These are phyloP conservation scores for Cydonia oblonga DNA, from an alignment of 331 rosid species.

Conservation along the genomic window DNA sequence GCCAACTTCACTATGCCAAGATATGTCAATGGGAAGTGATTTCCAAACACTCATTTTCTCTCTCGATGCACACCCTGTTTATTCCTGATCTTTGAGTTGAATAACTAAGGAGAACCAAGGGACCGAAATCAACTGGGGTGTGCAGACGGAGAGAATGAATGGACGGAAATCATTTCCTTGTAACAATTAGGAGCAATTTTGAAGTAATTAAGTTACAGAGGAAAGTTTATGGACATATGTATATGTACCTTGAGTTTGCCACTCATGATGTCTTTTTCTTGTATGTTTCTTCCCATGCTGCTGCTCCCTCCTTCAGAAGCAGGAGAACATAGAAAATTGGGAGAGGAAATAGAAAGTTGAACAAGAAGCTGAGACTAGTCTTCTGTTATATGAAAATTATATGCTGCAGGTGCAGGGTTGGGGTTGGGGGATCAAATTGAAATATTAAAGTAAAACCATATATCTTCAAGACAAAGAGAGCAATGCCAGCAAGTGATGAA, in stretches of 20 bases:
- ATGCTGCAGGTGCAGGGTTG: not conserved
- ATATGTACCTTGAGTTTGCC: slow-evolving; percentile 13
- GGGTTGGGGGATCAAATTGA: not conserved
- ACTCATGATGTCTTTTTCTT: slow-evolving; percentile 13
- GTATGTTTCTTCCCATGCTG: slow-evolving; percentile 4
- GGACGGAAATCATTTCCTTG: not conserved
- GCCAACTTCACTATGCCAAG: not conserved
- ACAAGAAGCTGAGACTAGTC: not conserved
- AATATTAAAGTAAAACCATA: not conserved
- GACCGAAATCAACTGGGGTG: not conserved
- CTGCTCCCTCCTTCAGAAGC: not conserved
- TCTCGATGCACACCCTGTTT: not conserved
- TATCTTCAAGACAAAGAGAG: slow-evolving; percentile 11
- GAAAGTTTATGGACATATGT: not conserved
- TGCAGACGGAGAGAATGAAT: not conserved
- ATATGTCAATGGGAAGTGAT: not conserved
- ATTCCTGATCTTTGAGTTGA: too few species aligned
- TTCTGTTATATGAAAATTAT: not conserved
- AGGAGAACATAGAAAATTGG: not conserved
- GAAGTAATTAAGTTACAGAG: not conserved
- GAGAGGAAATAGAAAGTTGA: not conserved
- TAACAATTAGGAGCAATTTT: not conserved
- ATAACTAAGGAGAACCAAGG: not conserved
- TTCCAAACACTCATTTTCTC: not conserved
- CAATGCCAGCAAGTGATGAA: slow-evolving; percentile 6